Base-by-base conservation (phyloP, 164 flowering plant species). In the Tinospora cordifolia region DNA sequence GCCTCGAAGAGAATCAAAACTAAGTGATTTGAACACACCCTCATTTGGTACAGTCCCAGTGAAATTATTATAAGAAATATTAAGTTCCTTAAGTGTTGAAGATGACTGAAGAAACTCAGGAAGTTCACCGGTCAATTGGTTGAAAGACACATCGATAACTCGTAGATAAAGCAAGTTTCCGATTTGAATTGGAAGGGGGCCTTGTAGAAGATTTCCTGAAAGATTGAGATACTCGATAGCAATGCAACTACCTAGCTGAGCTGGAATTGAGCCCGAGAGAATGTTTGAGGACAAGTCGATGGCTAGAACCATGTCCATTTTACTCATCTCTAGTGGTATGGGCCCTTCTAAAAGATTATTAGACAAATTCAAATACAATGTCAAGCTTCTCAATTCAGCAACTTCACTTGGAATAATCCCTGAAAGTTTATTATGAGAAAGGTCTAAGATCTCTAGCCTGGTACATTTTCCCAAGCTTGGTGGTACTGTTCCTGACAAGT, bases 261-360 rank as follows among this genome's bases (percentile, higher is more conserved):
- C 67, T 0, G 96, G 93, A 27, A 93, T 83, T 9, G 70, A 49
- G 15, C 90, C 87, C 0, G 91, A 83, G 64, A 93, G 77, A 40
- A 83, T 81, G 79, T 93, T 93, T 1, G 79, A 82, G 14, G 97
- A 93, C 8, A 93, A 66, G 77, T 93, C 98, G 25, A 91, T 83
- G 17, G 90, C 90, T 22, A 87, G 75, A 15, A 93, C 87, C 97
- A 91, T 91, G 64, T 88, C 93, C 97, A 93, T 90, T 76, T 91
- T 90, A 63, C 94, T 88, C 24, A 93, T 80, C 87, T 91, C 91
- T 22, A 90, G 54, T 0, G 98, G 98, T 38, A 91, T 67, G 21
- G 86, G 76, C 3, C 97, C 97, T 58, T 76, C 65, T 17, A 93
- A 75, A 62, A 76, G 71, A 74, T 93, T 93, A 66, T 79, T 79